Percentiles rank a stretch among this genome's conserved stretches.
Evolutionary conservation across 1,284 basidiomycete species (phyloP).

Genomic region (Apiotrichum sp.): DNA sequence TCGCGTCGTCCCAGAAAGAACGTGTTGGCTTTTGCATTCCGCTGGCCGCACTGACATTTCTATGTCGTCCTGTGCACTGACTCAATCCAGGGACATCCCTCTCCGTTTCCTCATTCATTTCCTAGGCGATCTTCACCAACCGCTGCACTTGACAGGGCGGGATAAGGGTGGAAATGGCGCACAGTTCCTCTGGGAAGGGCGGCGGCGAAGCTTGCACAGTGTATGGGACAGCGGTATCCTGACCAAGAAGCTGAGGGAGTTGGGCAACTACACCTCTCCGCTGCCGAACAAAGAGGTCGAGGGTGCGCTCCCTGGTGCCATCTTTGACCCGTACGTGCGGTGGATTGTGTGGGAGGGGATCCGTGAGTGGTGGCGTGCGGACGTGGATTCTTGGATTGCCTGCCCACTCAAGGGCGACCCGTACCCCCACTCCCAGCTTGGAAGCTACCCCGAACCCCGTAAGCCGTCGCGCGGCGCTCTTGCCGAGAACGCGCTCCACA

Average conservation of each 20-base stretch:
- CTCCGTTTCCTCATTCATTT: conserved; percentile 87
- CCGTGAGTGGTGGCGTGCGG: conserved; percentile 57
- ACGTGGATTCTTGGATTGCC: conserved; percentile 57
- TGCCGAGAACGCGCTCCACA: background rate
- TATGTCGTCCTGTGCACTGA: background rate
- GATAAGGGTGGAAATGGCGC: conserved; percentile 75
- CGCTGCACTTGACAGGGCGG: conserved; percentile 78
- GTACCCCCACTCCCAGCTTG: conserved; percentile 36
- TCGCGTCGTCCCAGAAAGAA: too few species aligned
- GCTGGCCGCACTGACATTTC: too few species aligned
- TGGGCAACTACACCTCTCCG: conserved; percentile 67
- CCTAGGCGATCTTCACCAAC: conserved; percentile 84
- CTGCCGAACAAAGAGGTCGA: conserved; percentile 63
- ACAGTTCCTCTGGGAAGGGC: conserved; percentile 63
- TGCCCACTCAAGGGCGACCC: conserved; percentile 55
- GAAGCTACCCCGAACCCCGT: background rate
- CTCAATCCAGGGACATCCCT: conserved; percentile 52
- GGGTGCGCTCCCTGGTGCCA: conserved; percentile 63
- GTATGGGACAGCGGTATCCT: conserved; percentile 80
- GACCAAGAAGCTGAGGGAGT: conserved; percentile 67
- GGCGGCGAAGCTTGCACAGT: conserved; percentile 63
- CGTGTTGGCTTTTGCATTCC: too few species aligned
- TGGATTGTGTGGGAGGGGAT: conserved; percentile 80
- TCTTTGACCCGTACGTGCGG: conserved; percentile 82
- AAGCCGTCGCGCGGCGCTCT: background rate